Base-by-base conservation (phyloP, 1,284 basidiomycete genomes). In the Microstroma glucosiphilum region DNA sequence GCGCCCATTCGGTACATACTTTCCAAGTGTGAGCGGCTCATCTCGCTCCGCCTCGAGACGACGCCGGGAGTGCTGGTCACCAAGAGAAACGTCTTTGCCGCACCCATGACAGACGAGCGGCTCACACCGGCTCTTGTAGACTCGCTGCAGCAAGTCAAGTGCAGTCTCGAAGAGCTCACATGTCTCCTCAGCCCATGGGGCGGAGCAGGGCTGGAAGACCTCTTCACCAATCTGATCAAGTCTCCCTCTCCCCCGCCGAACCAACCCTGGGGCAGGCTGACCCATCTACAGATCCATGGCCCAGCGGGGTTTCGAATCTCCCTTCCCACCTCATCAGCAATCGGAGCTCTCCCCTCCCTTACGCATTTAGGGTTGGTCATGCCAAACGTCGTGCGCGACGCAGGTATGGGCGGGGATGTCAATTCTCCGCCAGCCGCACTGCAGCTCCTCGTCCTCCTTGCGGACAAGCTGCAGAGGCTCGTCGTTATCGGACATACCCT, bases 171-270 rank as follows among this genome's bases (percentile, higher is more conserved):
- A 7, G 51, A 54, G 25, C 21, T 54, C 21, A 54, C 17, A 19
- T 54, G n/a, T 25, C 19, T 26, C 7, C 51, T 54, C 51, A 54
- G 17, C 17, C 51, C 51, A 4, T 54, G 51, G 51, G 51, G 51
- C 6, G 51, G 51, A 13, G 25, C 21, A 13, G 25, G 51, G 21
- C n/a, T 54, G 13, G 21, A 21, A 25, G 51, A 54, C 51, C 21
- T 54, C 21, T 54, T 54, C 26, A 21, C 21, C 15, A 21, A 21
- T 12, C 17, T 48, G 17, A 48, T 48, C 21, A 17, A 21, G 43
- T 21, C 43, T n/a, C 15, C 15, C 17, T 4, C 4, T 6, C 51
- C 21, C 6, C 3, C 17, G 8, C 25, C 51, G 13, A 54, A 17
- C 6, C n/a, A 21, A 21, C 21, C 51, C 51, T 54, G 51, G 51